Evolutionary conservation across 2,329 filamentous ascomycete species (phyloP), one percentile per base, ranked within the genome.

Genomic region (Thielaviopsis populi): DNA sequence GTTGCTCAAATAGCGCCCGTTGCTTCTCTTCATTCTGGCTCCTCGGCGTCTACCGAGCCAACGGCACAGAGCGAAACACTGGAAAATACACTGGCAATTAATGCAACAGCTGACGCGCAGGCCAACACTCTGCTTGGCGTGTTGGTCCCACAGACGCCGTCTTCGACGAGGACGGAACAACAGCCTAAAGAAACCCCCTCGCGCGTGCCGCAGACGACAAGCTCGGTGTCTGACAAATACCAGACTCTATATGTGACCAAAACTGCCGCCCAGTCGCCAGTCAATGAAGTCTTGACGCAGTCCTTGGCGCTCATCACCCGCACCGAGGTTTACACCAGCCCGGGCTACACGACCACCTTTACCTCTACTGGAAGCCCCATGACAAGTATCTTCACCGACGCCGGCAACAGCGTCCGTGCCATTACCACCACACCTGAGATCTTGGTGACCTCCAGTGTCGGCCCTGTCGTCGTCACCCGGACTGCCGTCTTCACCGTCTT

Each of bases 401-500:
- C 42, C 22, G 33, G 22, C 42, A 27, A 19, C 27, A 33, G 22
- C 15, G 13, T 64, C 1, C 63, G 61, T 27, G 42, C 46, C 22
- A 22, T 61, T 30, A 41, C 37, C 7, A 60, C 53, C 19, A 59
- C 53, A 10, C 54, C 53, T 53, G 62, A 58, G 10, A 11, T 59
- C 15, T 22, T 56, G 17, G 24, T 64, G 17, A 54, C 40, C 2
- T 53, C 58, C 10, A 61, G 43, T n/a, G 24, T 61, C 19, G 19
- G 27, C 1, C 42, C 56, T 40, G 24, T 40, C 13, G 22, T 61
- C 3, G 46, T 53, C n/a, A 64, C 63, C 7, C 46, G 53, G 27
- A 63, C 62, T 2, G 62, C 50, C 15, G 40, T 63, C 15, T 59
- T 58, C 27, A 53, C 37, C 11, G 37, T 65, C 1, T 54, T 50